Conservation (phyloP, 345 rosid species). For the Isatis tinctoria region DNA sequence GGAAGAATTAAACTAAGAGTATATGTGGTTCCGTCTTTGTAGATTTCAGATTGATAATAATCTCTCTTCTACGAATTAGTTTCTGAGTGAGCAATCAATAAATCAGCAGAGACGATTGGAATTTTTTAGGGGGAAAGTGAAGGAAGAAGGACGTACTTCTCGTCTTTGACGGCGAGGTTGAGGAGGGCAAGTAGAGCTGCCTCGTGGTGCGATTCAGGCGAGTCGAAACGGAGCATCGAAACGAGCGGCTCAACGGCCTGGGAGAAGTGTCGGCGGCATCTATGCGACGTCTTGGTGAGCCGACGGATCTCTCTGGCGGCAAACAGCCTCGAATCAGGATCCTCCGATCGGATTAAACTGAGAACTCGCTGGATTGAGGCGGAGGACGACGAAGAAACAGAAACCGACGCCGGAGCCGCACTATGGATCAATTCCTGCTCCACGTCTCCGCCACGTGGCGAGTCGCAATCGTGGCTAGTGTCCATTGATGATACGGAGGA, state of each 20-base stretch:
- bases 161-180: constrained; percentile 96
- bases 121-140: too few species aligned
- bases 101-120: too few species aligned
- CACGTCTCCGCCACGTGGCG: constrained; percentile 46
- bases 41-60: too few species aligned
- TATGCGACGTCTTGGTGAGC: constrained; percentile 80
- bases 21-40: not conserved
- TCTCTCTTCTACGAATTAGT: not conserved
- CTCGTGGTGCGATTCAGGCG: constrained; percentile 47
- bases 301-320: constrained; percentile 90
- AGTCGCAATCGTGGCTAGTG: constrained; percentile 39
- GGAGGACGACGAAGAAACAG: constrained; percentile 36
- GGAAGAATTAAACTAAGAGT: not conserved
- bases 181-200: constrained; percentile 91
- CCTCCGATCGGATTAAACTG: constrained; percentile 45
- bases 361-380: constrained; percentile 53
- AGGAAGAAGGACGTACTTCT: constrained; percentile 47
- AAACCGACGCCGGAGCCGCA: constrained; percentile 16
- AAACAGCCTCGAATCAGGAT: constrained; percentile 53
- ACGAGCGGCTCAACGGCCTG: constrained; percentile 73
- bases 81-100: not conserved
- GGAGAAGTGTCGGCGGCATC: constrained; percentile 80
- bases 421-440: constrained; percentile 45
- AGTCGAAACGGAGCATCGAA: constrained; percentile 59
- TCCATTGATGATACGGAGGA: constrained; percentile 45